These are phyloP conservation scores for Cordyceps tenuipes DNA, from an alignment of 2,329 filamentous ascomycete species.

Conservation along the genomic window DNA sequence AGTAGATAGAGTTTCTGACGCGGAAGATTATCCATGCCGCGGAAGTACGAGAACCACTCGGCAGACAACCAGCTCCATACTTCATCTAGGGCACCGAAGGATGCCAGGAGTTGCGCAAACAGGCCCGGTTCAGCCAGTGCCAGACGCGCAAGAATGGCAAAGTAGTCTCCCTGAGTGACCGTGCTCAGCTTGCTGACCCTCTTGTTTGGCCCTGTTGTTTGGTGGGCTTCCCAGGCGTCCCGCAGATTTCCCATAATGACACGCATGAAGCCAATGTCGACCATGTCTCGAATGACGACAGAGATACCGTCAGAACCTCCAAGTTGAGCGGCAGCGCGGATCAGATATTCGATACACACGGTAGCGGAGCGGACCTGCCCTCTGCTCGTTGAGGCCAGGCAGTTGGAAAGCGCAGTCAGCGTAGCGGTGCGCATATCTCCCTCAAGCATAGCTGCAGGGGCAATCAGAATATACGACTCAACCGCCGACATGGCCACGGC, in stretches of 20 bases:
- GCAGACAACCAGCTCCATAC: conserved; percentile 52
- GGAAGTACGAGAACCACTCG: conserved; percentile 62
- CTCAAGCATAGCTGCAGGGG: conserved; percentile 56
- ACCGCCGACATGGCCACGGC: conserved; percentile 54
- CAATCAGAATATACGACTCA: conserved; percentile 62
- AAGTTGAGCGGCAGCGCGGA: conserved; percentile 53
- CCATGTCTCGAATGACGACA: conserved; percentile 56
- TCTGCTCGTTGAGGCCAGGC: conserved; percentile 44
- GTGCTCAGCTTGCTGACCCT: conserved; percentile 62
- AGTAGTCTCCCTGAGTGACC: conserved; percentile 76
- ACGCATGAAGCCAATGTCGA: conserved; percentile 53
- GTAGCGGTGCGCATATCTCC: conserved; percentile 45
- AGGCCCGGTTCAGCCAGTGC: conserved; percentile 62
- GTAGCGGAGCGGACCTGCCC: conserved; percentile 51
- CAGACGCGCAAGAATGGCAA: conserved; percentile 72
- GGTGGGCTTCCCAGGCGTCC: conserved; percentile 63
- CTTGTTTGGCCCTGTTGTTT: conserved; percentile 73
- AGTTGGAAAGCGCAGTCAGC: conserved; percentile 40
- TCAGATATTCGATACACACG: conserved; percentile 55
- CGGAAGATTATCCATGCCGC: conserved; percentile 56
- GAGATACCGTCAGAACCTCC: conserved; percentile 54
- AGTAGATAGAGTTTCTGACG: conserved; percentile 65
- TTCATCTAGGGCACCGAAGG: conserved; percentile 37
- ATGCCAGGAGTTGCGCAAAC: conserved; percentile 51
- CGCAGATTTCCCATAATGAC: conserved; percentile 59